Evolutionary conservation across 2,329 filamentous ascomycete species (phyloP), one percentile per base, ranked within the genome.

Genomic region (Cryphonectria japonica): DNA sequence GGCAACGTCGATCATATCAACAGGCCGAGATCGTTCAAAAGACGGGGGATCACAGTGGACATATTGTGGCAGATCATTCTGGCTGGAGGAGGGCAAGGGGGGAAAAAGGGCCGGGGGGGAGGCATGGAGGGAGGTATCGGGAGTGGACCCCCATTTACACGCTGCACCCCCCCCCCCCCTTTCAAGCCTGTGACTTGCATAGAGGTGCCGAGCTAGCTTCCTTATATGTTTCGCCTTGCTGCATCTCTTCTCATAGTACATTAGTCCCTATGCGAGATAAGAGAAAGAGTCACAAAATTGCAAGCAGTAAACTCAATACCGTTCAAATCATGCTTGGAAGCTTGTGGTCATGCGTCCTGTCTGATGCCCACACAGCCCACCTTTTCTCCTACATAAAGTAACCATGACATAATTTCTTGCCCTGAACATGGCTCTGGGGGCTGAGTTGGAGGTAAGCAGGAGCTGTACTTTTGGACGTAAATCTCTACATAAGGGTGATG

Each of bases 221-320:
- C 62, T 65, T 29, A 50, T 66, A 39, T 32, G 41, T 32, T 50
- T 37, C 29, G 63, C 63, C 63, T 39, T 66, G 63, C 43, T 66
- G 63, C 34, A 50, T 32, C 29, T 50, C 43, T 66, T 22, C 63
- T 50, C 46, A 50, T 50, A 50, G 19, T 32, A 52, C 32, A 46
- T 32, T 37, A 37, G 63, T 32, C 19, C 3, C 26, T 54, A 66
- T 66, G 63, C 63, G 34, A 66, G 63, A 66, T 66, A 66, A 66
- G 43, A n/a, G 22, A n/a, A 37, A 39, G 16, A 39, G 43, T 16
- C 39, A 66, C 43, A 50, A 22, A 50, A 2, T 32, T 43, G 22
- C 19, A 4, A 43, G 54, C 26, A 59, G 46, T n/a, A 52, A 19
- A 59, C 29, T 19, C 54, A 19, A 19, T 6, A 59, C 26, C 26